Evolutionary conservation across 495 filamentous ascomycete genomes (phyloP).

Genomic region (Usnea hakonensis): DNA sequence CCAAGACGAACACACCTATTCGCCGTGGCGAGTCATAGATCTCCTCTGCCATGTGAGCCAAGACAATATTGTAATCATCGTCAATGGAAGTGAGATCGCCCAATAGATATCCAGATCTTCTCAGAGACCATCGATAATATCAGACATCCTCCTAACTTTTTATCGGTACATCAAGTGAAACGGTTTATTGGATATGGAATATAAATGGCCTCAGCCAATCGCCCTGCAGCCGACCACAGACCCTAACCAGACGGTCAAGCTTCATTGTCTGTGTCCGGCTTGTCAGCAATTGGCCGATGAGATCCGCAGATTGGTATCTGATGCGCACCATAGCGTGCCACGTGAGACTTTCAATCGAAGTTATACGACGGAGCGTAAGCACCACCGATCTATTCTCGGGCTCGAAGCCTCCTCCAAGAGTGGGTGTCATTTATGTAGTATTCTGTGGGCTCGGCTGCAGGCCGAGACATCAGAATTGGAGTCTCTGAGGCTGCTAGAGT

Average conservation of each 20-base stretch:
- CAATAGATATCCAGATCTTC: conserved; percentile 37
- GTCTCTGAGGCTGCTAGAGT: neutral
- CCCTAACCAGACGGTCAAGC: neutral
- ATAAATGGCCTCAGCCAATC: no score
- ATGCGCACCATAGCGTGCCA: neutral
- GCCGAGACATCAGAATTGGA: neutral
- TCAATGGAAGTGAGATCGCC: conserved; percentile 30
- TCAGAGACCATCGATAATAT: conserved; percentile 25
- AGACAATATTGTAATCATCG: conserved; percentile 22
- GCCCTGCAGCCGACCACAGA: no score
- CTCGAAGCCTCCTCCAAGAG: neutral
- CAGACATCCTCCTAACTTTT: no score
- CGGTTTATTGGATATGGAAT: no score
- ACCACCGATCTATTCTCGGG: neutral
- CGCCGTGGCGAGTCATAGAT: neutral
- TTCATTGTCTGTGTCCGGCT: neutral
- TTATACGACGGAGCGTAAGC: neutral
- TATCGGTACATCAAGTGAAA: no score
- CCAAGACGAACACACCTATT: neutral
- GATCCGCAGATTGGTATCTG: neutral
- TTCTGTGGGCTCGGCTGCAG: neutral
- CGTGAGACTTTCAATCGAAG: neutral
- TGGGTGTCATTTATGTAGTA: neutral
- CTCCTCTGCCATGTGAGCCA: conserved; percentile 27
- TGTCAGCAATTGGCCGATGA: neutral